Evolutionary conservation across 495 filamentous ascomycete genomes (phyloP).

Genomic region (Penicillium turbatum): DNA sequence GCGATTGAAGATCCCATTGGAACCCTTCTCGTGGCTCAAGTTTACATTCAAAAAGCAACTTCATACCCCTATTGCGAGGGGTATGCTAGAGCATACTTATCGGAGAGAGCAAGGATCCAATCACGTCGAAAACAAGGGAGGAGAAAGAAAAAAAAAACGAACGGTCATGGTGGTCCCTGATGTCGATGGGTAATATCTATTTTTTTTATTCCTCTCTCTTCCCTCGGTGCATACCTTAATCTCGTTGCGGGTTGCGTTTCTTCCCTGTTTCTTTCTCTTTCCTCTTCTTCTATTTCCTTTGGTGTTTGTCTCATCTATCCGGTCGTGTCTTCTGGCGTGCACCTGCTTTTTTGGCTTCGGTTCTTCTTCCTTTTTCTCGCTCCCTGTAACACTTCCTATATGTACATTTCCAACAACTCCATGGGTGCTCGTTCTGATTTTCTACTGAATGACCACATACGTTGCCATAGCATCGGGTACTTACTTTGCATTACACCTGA

Average conservation of each 20-base stretch:
- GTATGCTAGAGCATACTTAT: slow-evolving; percentile 10
- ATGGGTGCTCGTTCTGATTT: slow-evolving; percentile 15
- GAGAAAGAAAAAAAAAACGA: slow-evolving; percentile 7
- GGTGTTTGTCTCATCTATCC: slow-evolving; percentile 6
- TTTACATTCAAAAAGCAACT: neutral
- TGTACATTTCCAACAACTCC: slow-evolving; percentile 26
- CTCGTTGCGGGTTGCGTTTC: slow-evolving; percentile 13
- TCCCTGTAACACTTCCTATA: slow-evolving; percentile 22
- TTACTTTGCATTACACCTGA: neutral
- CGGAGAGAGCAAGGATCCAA: slow-evolving; percentile 10
- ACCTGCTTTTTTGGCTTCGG: slow-evolving; percentile 8
- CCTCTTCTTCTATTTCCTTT: slow-evolving; percentile 12
- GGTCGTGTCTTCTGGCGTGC: slow-evolving; percentile 11
- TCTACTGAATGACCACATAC: slow-evolving; percentile 23
- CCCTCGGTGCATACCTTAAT: slow-evolving; percentile 21
- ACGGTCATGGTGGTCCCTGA: slow-evolving; percentile 4
- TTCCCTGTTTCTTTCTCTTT: too few species aligned
- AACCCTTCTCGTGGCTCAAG: neutral
- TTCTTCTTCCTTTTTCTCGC: slow-evolving; percentile 7
- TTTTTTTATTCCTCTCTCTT: slow-evolving; percentile 14
- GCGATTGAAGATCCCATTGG: neutral
- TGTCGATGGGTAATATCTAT: slow-evolving; percentile 11
- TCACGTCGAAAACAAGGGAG: slow-evolving; percentile 7
- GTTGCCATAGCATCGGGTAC: slow-evolving; percentile 8
- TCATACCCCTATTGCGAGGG: slow-evolving; percentile 2